These are phyloP conservation scores for Jackrogersella multiformis DNA, from an alignment of 495 filamentous ascomycete species.

Conservation along the genomic window DNA sequence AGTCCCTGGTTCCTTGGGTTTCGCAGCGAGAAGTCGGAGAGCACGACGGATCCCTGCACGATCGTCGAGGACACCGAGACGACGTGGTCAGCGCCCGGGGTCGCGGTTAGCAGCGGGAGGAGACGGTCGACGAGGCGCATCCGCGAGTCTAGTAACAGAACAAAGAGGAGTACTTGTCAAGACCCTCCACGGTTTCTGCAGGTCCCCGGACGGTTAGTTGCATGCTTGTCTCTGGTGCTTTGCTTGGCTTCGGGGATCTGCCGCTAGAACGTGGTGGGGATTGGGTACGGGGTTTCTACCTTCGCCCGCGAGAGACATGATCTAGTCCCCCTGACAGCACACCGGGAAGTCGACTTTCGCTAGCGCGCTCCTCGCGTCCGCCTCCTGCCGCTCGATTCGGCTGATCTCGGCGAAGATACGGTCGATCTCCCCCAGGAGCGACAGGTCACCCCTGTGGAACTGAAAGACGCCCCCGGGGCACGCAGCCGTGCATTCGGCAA, in stretches of 20 bases:
- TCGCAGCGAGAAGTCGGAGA: constrained; percentile 34
- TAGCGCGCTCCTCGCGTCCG: background rate
- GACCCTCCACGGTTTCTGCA: constrained; percentile 39
- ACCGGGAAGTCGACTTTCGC: constrained; percentile 37
- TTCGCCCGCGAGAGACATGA: constrained; percentile 12
- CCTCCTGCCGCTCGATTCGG: background rate
- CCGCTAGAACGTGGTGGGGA: too few relatives aligned
- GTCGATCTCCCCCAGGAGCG: constrained; percentile 37
- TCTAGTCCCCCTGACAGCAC: constrained; percentile 33
- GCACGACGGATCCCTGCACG: constrained; percentile 24
- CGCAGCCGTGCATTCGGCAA: constrained; percentile 21
- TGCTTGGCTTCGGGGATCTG: background rate
- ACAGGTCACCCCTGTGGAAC: constrained; percentile 41
- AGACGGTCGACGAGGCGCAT: constrained; percentile 29
- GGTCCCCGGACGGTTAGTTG: constrained; percentile 4
- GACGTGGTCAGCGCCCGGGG: constrained; percentile 20
- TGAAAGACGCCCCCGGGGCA: constrained; percentile 28
- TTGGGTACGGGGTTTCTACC: too few relatives aligned
- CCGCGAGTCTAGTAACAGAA: constrained; percentile 44
- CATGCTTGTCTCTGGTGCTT: background rate
- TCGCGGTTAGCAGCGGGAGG: constrained; percentile 33
- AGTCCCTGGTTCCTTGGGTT: constrained; percentile 9
- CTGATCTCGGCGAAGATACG: constrained; percentile 38
- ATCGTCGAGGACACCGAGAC: constrained; percentile 36
- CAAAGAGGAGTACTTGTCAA: constrained; percentile 38